These are phyloP conservation scores for Amniculicola lignicola DNA, from an alignment of 495 filamentous ascomycete species.

Conservation along the genomic window DNA sequence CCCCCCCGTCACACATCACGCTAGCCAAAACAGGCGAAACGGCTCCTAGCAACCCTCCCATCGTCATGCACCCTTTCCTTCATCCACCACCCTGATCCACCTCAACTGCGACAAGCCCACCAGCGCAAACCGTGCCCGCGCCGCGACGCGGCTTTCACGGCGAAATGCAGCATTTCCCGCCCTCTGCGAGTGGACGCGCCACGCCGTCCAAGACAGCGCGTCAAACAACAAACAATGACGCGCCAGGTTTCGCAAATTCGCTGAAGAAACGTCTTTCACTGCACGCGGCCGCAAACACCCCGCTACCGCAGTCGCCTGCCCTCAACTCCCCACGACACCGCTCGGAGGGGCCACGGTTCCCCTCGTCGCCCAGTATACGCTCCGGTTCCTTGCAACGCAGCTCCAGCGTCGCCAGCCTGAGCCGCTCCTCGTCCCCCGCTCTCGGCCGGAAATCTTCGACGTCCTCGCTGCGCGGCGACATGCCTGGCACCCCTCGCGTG, in stretches of 20 bases:
- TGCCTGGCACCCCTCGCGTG: slow-evolving; percentile 41
- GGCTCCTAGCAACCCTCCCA: too few relatives aligned
- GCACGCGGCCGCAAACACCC: slow-evolving; percentile 45
- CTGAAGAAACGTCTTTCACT: slow-evolving; percentile 52
- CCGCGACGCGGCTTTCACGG: slow-evolving; percentile 7
- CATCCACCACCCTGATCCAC: neutral
- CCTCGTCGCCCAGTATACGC: slow-evolving; percentile 39
- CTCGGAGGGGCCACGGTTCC: slow-evolving; percentile 13
- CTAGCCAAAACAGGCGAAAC: too few relatives aligned
- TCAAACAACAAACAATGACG: slow-evolving; percentile 35
- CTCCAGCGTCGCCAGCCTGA: slow-evolving; percentile 48
- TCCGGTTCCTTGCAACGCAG: slow-evolving; percentile 44
- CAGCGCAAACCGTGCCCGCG: slow-evolving; percentile 15
- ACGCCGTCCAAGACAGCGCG: too few relatives aligned
- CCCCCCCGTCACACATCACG: too few relatives aligned
- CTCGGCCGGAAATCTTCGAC: slow-evolving; percentile 52
- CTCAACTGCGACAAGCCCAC: neutral
- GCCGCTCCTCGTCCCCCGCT: slow-evolving; percentile 38
- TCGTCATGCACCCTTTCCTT: neutral
- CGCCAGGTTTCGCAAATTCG: slow-evolving; percentile 40
- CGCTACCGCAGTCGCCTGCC: slow-evolving; percentile 47
- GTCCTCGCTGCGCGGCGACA: slow-evolving; percentile 50
- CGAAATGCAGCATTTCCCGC: slow-evolving; percentile 13
- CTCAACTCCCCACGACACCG: slow-evolving; percentile 22
- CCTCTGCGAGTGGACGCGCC: neutral